phyloP scores from a whole-genome alignment of 2,329 filamentous ascomycete genomes.

The Rhynchosporium graminicola region DNA sequence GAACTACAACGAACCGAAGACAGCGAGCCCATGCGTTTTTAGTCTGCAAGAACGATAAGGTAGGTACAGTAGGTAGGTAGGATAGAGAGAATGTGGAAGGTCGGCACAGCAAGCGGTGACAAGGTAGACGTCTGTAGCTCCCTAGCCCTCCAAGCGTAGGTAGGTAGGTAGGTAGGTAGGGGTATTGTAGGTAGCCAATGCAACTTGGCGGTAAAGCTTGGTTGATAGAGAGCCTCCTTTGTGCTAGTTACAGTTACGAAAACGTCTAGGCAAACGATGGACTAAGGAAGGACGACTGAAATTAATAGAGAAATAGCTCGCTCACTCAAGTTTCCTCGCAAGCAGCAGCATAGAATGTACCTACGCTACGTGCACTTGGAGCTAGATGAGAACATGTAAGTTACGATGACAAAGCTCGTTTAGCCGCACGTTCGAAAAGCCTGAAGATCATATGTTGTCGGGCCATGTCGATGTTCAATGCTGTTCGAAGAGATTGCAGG shows the following conservation, averaged over 20 bases:
- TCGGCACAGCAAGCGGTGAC: conserved; percentile 12
- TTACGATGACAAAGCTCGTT: too few species aligned
- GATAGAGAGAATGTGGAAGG: conserved; percentile 16
- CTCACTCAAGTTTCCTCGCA: background rate
- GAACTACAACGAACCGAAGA: background rate
- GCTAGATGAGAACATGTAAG: too few species aligned
- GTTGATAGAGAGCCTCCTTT: background rate
- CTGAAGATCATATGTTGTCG: background rate
- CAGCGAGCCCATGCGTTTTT: background rate
- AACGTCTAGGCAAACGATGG: too few species aligned
- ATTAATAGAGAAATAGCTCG: background rate
- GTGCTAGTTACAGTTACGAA: background rate
- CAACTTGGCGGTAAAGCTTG: conserved; percentile 15
- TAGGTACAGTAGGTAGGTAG: conserved; percentile 1
- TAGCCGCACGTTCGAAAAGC: too few species aligned
- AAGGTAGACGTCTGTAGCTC: background rate
- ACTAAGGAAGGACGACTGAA: background rate
- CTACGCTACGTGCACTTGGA: too few species aligned
- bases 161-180: background rate
- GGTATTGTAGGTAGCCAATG: background rate
- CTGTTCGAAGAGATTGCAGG: background rate
- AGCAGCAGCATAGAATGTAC: too few species aligned
- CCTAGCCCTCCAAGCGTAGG: background rate
- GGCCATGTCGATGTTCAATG: background rate
- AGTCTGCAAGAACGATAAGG: conserved; percentile 5